These are phyloP conservation scores for Keqinozyma sinolaborantium DNA, from an alignment of 1,139 yeast species.

Conservation along the genomic window DNA sequence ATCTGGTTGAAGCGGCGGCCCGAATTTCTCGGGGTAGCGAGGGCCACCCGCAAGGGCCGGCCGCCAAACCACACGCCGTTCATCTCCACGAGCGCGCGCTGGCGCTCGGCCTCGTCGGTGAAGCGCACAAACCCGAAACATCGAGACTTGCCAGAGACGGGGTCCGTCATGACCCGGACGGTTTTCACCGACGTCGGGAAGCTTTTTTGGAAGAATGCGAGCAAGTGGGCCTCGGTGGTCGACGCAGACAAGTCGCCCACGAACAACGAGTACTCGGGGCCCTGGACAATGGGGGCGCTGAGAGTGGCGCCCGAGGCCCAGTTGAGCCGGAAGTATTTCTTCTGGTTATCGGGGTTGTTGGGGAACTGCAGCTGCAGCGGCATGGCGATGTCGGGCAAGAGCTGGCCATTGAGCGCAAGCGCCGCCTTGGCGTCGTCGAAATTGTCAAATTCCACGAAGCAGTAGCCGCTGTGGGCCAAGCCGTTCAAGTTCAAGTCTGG, in stretches of 20 bases:
- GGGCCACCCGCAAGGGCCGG: constrained; percentile 68
- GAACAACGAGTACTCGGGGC: constrained; percentile 60
- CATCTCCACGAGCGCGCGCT: constrained; percentile 65
- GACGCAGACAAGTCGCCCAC: constrained; percentile 79
- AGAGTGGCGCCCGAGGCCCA: constrained; percentile 73
- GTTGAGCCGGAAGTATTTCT: constrained; percentile 60
- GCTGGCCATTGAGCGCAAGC: constrained; percentile 58
- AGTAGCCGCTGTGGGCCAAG: constrained; percentile 63
- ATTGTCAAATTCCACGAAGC: constrained; percentile 65
- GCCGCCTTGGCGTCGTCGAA: constrained; percentile 67
- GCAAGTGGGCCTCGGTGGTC: constrained; percentile 66
- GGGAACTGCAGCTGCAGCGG: constrained; percentile 43
- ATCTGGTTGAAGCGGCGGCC: constrained; percentile 4
- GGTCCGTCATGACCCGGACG: constrained; percentile 76
- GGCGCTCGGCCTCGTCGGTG: constrained; percentile 59
- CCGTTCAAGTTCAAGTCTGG: constrained; percentile 25
- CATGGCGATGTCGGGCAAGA: constrained; percentile 55
- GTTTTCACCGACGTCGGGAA: constrained; percentile 62
- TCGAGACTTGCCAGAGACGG: constrained; percentile 64
- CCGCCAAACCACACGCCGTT: constrained; percentile 75
- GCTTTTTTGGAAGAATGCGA: constrained; percentile 61
- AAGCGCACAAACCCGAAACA: constrained; percentile 79
- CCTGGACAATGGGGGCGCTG: constrained; percentile 47
- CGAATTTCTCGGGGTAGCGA: constrained; percentile 55
- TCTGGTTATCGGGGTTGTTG: constrained; percentile 50